These are phyloP conservation scores for Ophiostoma montium DNA, from an alignment of 2,329 filamentous ascomycete genomes.

Conservation along the genomic window DNA sequence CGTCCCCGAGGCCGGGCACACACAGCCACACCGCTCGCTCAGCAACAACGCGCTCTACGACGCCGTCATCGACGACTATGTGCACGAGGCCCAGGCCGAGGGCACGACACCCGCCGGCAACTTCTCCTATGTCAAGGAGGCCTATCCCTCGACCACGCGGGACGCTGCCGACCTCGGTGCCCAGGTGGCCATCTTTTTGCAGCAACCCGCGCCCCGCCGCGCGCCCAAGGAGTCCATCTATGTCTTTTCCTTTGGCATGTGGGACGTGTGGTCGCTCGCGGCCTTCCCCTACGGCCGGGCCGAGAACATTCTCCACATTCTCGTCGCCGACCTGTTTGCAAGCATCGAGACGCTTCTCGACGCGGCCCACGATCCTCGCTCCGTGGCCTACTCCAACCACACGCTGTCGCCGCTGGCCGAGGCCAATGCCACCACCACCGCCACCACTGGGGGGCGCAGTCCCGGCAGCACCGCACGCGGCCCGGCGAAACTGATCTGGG, in stretches of 20 bases:
- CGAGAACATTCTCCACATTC: conserved; percentile 22
- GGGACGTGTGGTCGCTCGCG: conserved; percentile 40
- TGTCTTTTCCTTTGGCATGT: conserved; percentile 38
- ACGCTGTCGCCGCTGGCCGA: conserved; percentile 11
- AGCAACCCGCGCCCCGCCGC: conserved; percentile 19
- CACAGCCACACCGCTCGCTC: conserved; percentile 22
- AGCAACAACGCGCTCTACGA: conserved; percentile 43
- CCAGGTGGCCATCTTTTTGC: conserved; percentile 33
- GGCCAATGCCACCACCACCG: conserved; percentile 3
- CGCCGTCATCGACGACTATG: conserved; percentile 23
- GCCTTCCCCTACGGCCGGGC: conserved; percentile 28
- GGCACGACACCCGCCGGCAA: conserved; percentile 23
- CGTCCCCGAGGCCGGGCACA: conserved; percentile 21
- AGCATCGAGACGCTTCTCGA: conserved; percentile 34
- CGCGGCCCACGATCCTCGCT: conserved; percentile 26
- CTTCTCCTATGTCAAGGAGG: conserved; percentile 28
- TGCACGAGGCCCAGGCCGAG: conserved; percentile 19
- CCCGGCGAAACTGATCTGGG: conserved; percentile 13
- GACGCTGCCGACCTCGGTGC: conserved; percentile 27
- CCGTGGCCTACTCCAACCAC: conserved; percentile 32
- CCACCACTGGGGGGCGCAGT: no score
- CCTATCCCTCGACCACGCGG: conserved; percentile 28
- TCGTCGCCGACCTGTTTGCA: conserved; percentile 27
- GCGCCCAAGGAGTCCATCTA: conserved; percentile 34
- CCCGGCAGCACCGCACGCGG: neutral